Evolutionary conservation across 2,329 filamentous ascomycete species (phyloP).

Genomic region (Fusarium humuli): DNA sequence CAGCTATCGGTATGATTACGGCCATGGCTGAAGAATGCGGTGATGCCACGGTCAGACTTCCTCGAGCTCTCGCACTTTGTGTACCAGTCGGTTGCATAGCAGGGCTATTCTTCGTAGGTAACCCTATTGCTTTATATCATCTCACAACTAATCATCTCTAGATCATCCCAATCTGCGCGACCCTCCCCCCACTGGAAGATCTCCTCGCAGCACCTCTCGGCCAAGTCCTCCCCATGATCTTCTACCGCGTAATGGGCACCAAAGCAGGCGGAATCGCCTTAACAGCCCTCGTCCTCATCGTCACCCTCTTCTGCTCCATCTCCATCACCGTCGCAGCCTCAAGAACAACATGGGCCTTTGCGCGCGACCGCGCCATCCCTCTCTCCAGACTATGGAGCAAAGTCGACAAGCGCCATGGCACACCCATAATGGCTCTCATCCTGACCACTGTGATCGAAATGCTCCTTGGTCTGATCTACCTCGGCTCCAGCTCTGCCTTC

Average conservation of each 20-base stretch:
- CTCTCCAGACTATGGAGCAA: conserved; percentile 73
- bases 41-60: conserved; percentile 68
- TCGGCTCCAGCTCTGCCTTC: conserved; percentile 80
- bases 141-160: background rate
- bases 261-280: conserved; percentile 79
- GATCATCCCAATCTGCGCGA: conserved; percentile 61
- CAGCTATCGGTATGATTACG: conserved; percentile 64
- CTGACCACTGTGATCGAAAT: conserved; percentile 76
- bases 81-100: conserved; percentile 73
- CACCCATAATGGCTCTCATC: conserved; percentile 76
- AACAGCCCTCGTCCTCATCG: conserved; percentile 79
- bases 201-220: conserved; percentile 76
- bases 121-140: fast-evolving
- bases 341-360: conserved; percentile 80
- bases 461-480: conserved; percentile 81
- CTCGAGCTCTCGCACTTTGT: conserved; percentile 74
- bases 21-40: conserved; percentile 71
- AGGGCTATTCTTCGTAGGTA: conserved; percentile 68
- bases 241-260: conserved; percentile 80
- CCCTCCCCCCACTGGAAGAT: conserved; percentile 73
- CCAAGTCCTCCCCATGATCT: conserved; percentile 80
- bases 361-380: conserved; percentile 79
- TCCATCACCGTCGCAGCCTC: conserved; percentile 79
- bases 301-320: conserved; percentile 80
- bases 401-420: conserved; percentile 73